Evolutionary conservation across 202 grass and related monocot species (phyloP).

Genomic region (Bolboschoenoplectus hybrid): DNA sequence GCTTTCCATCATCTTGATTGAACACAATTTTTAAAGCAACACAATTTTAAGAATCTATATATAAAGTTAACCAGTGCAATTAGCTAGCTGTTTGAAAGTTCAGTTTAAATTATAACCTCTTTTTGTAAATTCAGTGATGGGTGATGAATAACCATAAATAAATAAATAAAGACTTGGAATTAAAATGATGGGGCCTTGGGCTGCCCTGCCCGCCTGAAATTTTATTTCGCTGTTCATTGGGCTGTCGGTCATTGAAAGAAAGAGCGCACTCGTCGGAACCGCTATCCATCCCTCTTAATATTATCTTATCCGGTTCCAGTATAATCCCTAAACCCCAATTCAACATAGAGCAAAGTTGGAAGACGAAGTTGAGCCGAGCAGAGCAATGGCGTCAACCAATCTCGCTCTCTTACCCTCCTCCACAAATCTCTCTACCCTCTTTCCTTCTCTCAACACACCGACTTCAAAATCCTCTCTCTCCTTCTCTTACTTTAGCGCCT

Average conservation of each 20-base stretch:
- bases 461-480: background rate
- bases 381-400: constrained; percentile 46
- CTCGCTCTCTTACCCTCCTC: constrained; percentile 43
- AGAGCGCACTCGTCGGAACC: background rate
- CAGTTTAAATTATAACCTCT: too few relatives aligned
- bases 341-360: background rate
- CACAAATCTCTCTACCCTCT: constrained; percentile 32
- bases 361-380: background rate
- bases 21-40: too few relatives aligned
- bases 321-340: constrained; percentile 1
- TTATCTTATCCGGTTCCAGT: background rate
- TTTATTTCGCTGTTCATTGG: background rate
- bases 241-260: background rate
- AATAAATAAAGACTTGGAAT: too few relatives aligned
- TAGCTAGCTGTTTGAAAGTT: too few relatives aligned
- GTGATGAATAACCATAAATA: too few relatives aligned
- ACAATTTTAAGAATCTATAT: too few relatives aligned
- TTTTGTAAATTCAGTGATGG: too few relatives aligned
- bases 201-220: background rate
- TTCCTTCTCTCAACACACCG: constrained; percentile 7
- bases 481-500: constrained; percentile 9
- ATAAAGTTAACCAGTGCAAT: too few relatives aligned
- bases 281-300: too few relatives aligned
- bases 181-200: background rate
- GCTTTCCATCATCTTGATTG: too few relatives aligned